These are phyloP conservation scores for Anthostomella pinea DNA, from an alignment of 2,329 filamentous ascomycete genomes.

Conservation along the genomic window DNA sequence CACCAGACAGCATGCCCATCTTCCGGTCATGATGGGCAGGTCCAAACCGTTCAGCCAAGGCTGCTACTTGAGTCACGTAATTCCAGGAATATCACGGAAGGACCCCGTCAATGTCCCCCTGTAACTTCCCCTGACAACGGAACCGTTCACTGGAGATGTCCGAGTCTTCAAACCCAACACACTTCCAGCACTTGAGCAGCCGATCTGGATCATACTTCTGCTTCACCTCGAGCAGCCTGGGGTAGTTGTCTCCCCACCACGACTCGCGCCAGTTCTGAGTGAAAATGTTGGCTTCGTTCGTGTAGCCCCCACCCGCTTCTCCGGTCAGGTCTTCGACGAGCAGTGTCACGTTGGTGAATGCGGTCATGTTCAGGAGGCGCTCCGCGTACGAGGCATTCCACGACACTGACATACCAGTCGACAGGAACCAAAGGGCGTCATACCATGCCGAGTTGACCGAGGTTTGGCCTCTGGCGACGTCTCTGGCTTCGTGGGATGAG, in stretches of 20 bases:
- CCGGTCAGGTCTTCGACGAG: slow-evolving; percentile 17
- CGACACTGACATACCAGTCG: slow-evolving; percentile 8
- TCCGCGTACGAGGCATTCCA: slow-evolving; percentile 20
- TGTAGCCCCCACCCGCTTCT: slow-evolving; percentile 36
- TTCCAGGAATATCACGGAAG: slow-evolving; percentile 2
- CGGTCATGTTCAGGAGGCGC: slow-evolving; percentile 17
- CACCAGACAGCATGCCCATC: too few relatives aligned
- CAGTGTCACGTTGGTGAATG: slow-evolving; percentile 10
- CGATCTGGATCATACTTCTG: slow-evolving; percentile 32
- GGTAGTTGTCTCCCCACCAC: slow-evolving; percentile 36
- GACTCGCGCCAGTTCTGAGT: slow-evolving; percentile 33
- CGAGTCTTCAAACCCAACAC: slow-evolving; percentile 20
- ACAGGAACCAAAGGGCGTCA: slow-evolving; percentile 16
- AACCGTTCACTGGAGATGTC: slow-evolving; percentile 15
- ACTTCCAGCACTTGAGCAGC: slow-evolving; percentile 29
- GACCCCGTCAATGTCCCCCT: slow-evolving; percentile 9
- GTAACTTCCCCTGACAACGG: slow-evolving; percentile 14
- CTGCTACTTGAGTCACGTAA: not conserved
- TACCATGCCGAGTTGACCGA: slow-evolving; percentile 23
- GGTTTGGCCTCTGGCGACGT: too few relatives aligned
- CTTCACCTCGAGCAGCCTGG: slow-evolving; percentile 30
- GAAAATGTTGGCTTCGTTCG: slow-evolving; percentile 38
- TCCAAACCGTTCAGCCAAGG: too few relatives aligned
- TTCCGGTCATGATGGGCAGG: too few relatives aligned
- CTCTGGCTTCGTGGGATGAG: not conserved